These are phyloP conservation scores for Bacidia rubella DNA, from an alignment of 495 filamentous ascomycete species.

Conservation along the genomic window DNA sequence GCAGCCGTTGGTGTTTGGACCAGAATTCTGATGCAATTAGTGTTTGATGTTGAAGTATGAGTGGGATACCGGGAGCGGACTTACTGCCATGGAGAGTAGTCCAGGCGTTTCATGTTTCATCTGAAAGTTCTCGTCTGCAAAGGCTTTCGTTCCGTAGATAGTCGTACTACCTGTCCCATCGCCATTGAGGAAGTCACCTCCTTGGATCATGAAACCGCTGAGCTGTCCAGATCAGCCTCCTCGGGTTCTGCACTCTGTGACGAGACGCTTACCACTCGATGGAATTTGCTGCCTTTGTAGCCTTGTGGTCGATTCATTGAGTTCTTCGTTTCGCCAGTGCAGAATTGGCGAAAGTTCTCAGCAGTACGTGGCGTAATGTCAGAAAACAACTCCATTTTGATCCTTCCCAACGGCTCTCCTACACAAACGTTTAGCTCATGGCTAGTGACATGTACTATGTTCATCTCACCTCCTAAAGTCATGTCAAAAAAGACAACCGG, in stretches of 20 bases:
- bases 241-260: not conserved
- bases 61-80: slow-evolving; percentile 26
- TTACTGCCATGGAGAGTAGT: slow-evolving; percentile 84
- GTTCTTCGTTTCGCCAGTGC: slow-evolving; percentile 85
- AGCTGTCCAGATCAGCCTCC: slow-evolving; percentile 40
- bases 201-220: slow-evolving; percentile 94
- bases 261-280: slow-evolving; percentile 62
- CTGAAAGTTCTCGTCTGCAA: slow-evolving; percentile 81
- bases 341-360: slow-evolving; percentile 95
- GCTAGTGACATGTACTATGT: not conserved
- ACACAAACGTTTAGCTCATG: not conserved
- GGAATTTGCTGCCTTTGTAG: slow-evolving; percentile 90
- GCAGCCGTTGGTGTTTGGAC: slow-evolving; percentile 84
- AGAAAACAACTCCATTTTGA: slow-evolving; percentile 89
- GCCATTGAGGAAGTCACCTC: slow-evolving; percentile 90
- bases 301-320: slow-evolving; percentile 68
- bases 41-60: not conserved
- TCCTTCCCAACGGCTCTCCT: slow-evolving; percentile 84
- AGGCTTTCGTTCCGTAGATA: slow-evolving; percentile 75
- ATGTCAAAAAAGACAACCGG: slow-evolving; percentile 88
- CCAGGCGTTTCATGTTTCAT: slow-evolving; percentile 67
- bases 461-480: slow-evolving; percentile 62
- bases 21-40: slow-evolving; percentile 54
- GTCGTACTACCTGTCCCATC: slow-evolving; percentile 80
- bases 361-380: slow-evolving; percentile 75